These are phyloP conservation scores for Euryodendron excelsum DNA, from an alignment of 148 eudicot species.

Conservation along the genomic window DNA sequence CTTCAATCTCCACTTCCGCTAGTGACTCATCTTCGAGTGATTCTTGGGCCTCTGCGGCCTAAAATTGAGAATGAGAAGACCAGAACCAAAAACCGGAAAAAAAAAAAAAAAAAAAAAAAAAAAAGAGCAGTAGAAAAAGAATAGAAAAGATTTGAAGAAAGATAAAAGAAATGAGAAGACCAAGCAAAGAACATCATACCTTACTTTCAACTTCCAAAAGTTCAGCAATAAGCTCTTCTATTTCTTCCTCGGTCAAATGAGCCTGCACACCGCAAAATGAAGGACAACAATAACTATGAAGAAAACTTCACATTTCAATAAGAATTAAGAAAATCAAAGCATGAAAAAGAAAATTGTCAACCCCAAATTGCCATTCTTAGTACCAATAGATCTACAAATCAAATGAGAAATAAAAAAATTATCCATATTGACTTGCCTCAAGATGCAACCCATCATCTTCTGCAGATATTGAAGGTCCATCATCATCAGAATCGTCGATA, in stretches of 20 bases:
- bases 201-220: constrained; percentile 86
- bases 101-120: background rate
- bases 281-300: background rate
- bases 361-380: background rate
- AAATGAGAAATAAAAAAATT: background rate
- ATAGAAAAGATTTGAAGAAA: too few species aligned
- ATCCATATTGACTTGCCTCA: constrained; percentile 46
- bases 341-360: background rate
- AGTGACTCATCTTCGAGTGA: constrained; percentile 91
- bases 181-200: constrained; percentile 35
- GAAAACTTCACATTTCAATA: constrained; percentile 5
- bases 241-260: constrained; percentile 76
- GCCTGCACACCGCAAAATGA: constrained; percentile 37
- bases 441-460: constrained; percentile 37
- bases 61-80: constrained; percentile 24
- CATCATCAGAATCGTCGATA: constrained; percentile 36
- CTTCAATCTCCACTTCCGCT: constrained; percentile 78
- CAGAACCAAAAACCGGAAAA: background rate
- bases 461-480: constrained; percentile 32
- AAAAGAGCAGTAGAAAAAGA: too few species aligned
- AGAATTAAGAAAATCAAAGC: background rate
- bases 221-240: constrained; percentile 76
- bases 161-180: too few species aligned
- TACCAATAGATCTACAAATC: background rate
- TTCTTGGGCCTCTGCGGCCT: constrained; percentile 99